Conservation (phyloP, 2,329 filamentous ascomycete genomes). For the Fusarium subglutinans region DNA sequence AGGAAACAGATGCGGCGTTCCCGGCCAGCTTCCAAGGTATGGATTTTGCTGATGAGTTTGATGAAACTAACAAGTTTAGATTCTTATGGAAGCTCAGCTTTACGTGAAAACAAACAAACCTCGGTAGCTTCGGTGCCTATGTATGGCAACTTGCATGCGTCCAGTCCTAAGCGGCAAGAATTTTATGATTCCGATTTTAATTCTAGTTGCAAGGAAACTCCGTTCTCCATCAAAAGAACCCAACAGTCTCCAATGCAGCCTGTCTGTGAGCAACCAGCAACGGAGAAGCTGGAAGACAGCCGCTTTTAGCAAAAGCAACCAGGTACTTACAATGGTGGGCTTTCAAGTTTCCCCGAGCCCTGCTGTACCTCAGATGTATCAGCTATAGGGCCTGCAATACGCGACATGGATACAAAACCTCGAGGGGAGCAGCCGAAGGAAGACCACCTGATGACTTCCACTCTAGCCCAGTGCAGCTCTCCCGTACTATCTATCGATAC, state of each 20-base stretch:
- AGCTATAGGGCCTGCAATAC: neutral
- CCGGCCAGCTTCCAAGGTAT: neutral
- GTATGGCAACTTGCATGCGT: neutral
- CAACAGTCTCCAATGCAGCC: slow-evolving; percentile 15
- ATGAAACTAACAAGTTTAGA: neutral
- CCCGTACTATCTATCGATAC: slow-evolving; percentile 43
- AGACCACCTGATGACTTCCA: neutral
- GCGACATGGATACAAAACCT: neutral
- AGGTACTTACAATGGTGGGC: neutral
- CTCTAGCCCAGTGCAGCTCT: slow-evolving; percentile 42
- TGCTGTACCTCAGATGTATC: slow-evolving; percentile 8
- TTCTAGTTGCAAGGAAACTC: neutral
- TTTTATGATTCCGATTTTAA: neutral
- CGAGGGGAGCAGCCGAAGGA: neutral
- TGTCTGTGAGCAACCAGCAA: neutral
- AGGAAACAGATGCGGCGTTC: neutral
- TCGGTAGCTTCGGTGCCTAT: neutral
- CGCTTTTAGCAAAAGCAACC: slow-evolving; percentile 16
- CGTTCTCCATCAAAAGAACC: neutral
- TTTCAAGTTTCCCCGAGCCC: neutral
- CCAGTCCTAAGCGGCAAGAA: neutral
- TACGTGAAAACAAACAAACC: neutral
- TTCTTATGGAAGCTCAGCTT: neutral
- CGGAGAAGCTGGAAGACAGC: neutral
- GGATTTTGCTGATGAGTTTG: neutral